Base-by-base conservation (phyloP, 2,329 filamentous ascomycete species). In the Aspergillus jensenii region DNA sequence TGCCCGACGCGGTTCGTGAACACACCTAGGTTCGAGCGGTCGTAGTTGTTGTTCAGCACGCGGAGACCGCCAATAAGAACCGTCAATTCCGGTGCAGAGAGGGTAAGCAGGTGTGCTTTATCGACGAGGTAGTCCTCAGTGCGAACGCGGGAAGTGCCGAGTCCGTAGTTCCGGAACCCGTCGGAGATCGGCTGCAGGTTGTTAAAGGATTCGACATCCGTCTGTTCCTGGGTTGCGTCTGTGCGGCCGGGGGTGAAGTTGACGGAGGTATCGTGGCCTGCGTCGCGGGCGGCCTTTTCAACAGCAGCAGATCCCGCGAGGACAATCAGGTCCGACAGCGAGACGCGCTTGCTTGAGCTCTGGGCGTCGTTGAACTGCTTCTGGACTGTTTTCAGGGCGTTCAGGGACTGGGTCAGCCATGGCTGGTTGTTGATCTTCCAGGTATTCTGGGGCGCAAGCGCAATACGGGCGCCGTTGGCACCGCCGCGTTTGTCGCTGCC, bases 401-500 rank as follows among this genome's bases (percentile, higher is more conserved):
- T 68, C 39, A 92, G 78, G 3, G 89, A 85, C 72, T 87, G 78
- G 55, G 77, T 75, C 41, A 92, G 79, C 75, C 89, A 83, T 1
- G 80, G 67, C 27, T 88, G 88, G 79, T 90, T 89, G 83, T 93
- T 93, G 71, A 87, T 82, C 68, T 84, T 76, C 89, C 90, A 93
- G 73, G 84, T 79, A 67, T 85, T 86, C 78, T 90, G 87, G 23
- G 90, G 90, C 61, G 82, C 79, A 11, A 93, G 87, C 35, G 88
- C 87, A 67, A 93, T 90, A 66, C 90, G 89, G 14, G 85, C 89
- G 67, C 90, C 90, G 68, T 93, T 93, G 76, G 90, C 90, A 70
- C 90, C 90, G 65, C 90, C 90, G 64, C 90, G 90, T 85, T 92
- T 92, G 80, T 93, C 90, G 65, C 85, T 84, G 65, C 86, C 83